Evolutionary conservation across 345 rosid genomes (phyloP).

Genomic region (Eucalyptus coolabah): DNA sequence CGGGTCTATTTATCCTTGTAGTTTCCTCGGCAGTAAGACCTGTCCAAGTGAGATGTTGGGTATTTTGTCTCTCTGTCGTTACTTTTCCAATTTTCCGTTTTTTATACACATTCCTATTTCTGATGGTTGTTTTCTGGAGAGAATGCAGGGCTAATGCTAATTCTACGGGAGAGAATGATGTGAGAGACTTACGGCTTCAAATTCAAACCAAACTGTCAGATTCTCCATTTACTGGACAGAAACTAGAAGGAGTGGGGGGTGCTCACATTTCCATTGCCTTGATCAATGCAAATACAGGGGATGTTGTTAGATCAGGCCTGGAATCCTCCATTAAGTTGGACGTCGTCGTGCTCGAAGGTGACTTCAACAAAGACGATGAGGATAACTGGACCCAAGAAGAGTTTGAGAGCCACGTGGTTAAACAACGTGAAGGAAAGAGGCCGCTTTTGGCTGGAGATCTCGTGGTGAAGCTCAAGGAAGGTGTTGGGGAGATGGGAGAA

Average conservation of each 20-base stretch:
- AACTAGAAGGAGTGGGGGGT: constrained; percentile 19
- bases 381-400: constrained; percentile 16
- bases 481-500: constrained; percentile 22
- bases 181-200: constrained; percentile 16
- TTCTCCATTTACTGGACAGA: constrained; percentile 19
- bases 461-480: constrained; percentile 19
- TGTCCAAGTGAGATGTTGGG: too few species aligned
- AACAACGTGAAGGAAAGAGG: constrained; percentile 23
- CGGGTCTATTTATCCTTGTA: too few species aligned
- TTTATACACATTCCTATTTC: not conserved
- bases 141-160: too few species aligned
- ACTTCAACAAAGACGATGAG: constrained; percentile 16
- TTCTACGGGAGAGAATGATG: constrained; percentile 1
- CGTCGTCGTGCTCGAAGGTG: constrained; percentile 23
- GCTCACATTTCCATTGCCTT: constrained; percentile 5
- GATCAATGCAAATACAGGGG: constrained; percentile 14
- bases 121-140: too few species aligned
- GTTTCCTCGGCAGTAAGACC: too few species aligned
- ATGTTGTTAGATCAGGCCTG: constrained; percentile 13
- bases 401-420: constrained; percentile 16
- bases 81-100: too few species aligned
- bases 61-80: too few species aligned
- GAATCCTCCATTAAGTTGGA: constrained; percentile 20
- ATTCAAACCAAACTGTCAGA: constrained; percentile 10
- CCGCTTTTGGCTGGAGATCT: constrained; percentile 22